These are phyloP conservation scores for Clavispora santaluciae DNA, from an alignment of 805 yeast species.

Conservation along the genomic window DNA sequence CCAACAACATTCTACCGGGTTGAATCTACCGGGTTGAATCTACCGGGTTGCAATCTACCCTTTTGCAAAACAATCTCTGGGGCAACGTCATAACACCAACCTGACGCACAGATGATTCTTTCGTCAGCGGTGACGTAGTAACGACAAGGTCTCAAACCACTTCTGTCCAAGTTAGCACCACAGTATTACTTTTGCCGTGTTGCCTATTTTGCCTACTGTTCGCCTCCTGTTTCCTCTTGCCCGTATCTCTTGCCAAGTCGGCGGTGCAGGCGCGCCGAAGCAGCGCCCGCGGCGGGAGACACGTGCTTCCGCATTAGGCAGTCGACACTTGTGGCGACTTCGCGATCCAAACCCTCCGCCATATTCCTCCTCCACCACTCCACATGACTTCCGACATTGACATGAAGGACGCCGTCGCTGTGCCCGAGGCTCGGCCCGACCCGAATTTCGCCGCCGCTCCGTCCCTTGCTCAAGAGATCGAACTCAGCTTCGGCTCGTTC, in stretches of 20 bases:
- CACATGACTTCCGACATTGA: conserved; percentile 10
- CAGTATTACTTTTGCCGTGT: no score
- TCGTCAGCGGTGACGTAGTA: conserved; percentile 93
- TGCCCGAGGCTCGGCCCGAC: conserved; percentile 7
- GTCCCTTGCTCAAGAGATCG: conserved; percentile 30
- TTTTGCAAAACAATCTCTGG: conserved; percentile 78
- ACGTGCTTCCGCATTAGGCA: conserved; percentile 1
- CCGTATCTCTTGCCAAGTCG: no score
- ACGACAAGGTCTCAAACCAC: conserved; percentile 97
- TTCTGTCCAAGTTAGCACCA: conserved; percentile 96
- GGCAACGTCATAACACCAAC: conserved; percentile 94
- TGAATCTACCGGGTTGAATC: conserved; percentile 93
- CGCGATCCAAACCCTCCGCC: background rate
- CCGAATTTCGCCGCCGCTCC: conserved; percentile 1
- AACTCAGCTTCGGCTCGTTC: conserved; percentile 42
- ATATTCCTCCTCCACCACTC: background rate
- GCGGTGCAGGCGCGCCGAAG: no score
- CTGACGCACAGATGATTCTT: conserved; percentile 92
- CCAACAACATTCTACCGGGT: conserved; percentile 77
- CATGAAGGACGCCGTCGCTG: conserved; percentile 13
- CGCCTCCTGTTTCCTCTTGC: no score
- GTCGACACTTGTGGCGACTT: conserved; percentile 1
- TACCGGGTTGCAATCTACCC: conserved; percentile 94
- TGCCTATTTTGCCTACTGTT: no score
- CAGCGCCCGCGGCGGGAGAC: no score